Conservation (phyloP, 495 filamentous ascomycete genomes). For the Letharia columbiana region DNA sequence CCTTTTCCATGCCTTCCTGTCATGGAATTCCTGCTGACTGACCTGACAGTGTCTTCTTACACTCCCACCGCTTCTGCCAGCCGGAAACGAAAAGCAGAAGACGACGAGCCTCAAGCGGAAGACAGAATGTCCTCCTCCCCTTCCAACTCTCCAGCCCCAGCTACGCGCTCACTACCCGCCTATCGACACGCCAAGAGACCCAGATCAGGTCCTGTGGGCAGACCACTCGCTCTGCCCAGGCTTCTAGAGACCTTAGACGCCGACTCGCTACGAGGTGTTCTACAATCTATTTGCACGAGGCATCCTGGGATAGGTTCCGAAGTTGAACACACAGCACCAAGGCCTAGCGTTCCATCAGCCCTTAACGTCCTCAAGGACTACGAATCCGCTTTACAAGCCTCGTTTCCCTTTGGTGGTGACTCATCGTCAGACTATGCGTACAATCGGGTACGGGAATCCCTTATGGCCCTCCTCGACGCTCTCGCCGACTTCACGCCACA, state of each 20-base stretch:
- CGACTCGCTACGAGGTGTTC: conserved; percentile 68
- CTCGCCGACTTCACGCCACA: conserved; percentile 89
- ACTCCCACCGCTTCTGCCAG: conserved; percentile 41
- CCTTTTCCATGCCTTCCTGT: conserved; percentile 12
- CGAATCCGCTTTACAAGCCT: conserved; percentile 62
- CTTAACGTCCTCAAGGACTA: conserved; percentile 75
- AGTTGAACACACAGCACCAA: conserved; percentile 74
- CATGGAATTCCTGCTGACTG: conserved; percentile 28
- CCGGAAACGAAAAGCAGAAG: conserved; percentile 85
- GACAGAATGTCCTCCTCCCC: conserved; percentile 86
- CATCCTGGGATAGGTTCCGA: conserved; percentile 76
- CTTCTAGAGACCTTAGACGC: conserved; percentile 85
- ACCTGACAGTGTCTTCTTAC: conserved; percentile 42
- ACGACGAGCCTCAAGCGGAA: conserved; percentile 56
- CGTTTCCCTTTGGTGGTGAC: conserved; percentile 79
- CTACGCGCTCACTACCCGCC: conserved; percentile 55
- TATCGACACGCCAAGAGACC: conserved; percentile 56
- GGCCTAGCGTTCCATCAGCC: conserved; percentile 71
- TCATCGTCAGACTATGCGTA: conserved; percentile 86
- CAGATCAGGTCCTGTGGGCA: conserved; percentile 61
- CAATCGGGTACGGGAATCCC: conserved; percentile 77
- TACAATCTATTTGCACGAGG: conserved; percentile 80
- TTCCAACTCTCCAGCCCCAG: conserved; percentile 63
- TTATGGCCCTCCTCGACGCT: conserved; percentile 76
- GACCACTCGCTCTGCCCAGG: conserved; percentile 71